Evolutionary conservation across 2,329 filamentous ascomycete species (phyloP), one percentile per base, ranked within the genome.

Genomic region (Apiospora hydei): DNA sequence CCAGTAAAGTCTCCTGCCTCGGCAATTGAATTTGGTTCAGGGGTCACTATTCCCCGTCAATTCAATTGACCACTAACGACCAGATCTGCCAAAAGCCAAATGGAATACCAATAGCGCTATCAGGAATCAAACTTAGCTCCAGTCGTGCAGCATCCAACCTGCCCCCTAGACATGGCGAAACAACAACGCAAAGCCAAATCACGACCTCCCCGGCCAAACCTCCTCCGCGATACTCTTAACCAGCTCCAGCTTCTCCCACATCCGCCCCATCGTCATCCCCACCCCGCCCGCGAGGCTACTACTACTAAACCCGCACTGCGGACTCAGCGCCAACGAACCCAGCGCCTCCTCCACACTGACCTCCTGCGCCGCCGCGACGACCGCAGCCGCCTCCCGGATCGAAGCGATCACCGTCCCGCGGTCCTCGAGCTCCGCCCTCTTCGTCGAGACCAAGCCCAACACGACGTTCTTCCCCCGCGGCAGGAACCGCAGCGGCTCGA

Each of bases 311-410:
- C 87, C 88, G 75, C 87, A 89, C 79, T 90, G 88, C 0, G 89
- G 88, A 75, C 86, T 89, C 13, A 90, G 84, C 46, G 87, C 87
- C 69, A 91, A 82, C 75, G 87, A 87, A 34, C 78, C 78, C 74
- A 92, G 78, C 0, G 89, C 89, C 74, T 90, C 85, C 73, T 89
- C 82, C 21, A 83, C 79, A 6, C 82, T 84, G 74, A 89, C 82
- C 6, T 85, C 85, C 71, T 86, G 88, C 0, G 89, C 89, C 74
- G 88, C 83, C 0, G 89, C 88, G 70, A 91, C 87, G 77, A 88
- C 87, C 49, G 86, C 84, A 2, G 89, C 89, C 2, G 86, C 86
- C 26, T 83, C 79, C 34, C 80, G 76, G 4, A 88, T 83, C 7
- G 82, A 81, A 72, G 78, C 80, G 75, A 84, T 84, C 77, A 87